Evolutionary conservation across 805 yeast genomes (phyloP), one percentile per base, ranked within the genome.

Genomic region (Spathaspora hagerdaliae): DNA sequence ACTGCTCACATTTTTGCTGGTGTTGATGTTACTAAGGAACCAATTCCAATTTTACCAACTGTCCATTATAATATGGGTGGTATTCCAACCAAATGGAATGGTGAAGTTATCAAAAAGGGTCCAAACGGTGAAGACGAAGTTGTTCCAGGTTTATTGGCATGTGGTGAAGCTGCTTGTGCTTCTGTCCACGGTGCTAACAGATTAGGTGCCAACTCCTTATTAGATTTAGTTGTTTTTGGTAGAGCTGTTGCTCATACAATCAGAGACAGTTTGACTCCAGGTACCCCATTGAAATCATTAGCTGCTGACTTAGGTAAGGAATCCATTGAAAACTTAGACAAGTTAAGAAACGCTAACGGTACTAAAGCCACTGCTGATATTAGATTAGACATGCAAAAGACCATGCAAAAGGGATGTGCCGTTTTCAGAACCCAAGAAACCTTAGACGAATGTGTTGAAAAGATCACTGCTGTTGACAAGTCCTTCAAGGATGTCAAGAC

Each of bases 31-130:
- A 94, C 99, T 49, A 94, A 94, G 77, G 97, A 92, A 75, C 99
- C 99, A 63, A 94, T 94, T 67, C 99, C 98, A 59, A 91, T 92
- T 59, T 73, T 94, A 58, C 99, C 99, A 59, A 92, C 99, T 55
- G 99, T 94, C 51, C 99, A 92, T 74, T 92, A 94, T 79, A 92
- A 92, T 74, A 92, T 92, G 99, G 99, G 99, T 72, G 98, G 98
- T 83, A 88, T 92, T 56, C 99, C 99, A 69, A 94, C 99, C 56
- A 88, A 85, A 70, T 94, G 89, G 86, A 87, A 85, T 55, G 99
- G 98, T 77, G 97, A 92, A 75, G 97, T 83, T 43, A 66, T 92
- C 52, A 88, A 88, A 39, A 64, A 85, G 59, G 89, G 87, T 63
- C 91, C 79, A 64, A 73, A 78, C 54, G 98, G 99, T 57, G 82